Evolutionary conservation across 805 yeast species (phyloP), one percentile per base, ranked within the genome.

Genomic region (Candida maris): DNA sequence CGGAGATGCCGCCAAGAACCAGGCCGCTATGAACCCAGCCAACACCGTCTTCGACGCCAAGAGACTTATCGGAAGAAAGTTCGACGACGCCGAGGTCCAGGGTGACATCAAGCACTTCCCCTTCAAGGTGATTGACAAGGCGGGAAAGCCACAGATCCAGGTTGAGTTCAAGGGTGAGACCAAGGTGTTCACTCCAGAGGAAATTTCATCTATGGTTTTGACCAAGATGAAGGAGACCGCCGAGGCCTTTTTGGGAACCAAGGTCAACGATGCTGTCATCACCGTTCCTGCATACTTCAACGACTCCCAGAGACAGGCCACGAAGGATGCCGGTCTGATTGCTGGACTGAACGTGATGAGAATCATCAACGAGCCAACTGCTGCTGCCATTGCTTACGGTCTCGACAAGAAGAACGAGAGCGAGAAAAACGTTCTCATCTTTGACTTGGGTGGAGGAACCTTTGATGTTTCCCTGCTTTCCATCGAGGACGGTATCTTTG

Each of bases 1-100:
- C 59, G 96, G 96, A 71, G 96, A 87, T 65, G 91, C 96, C 51
- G 97, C 96, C 49, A 88, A 88, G 81, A 88, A 89, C 70, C 97
- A 88, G 72, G 96, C 96, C 47, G 89, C 96, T 39, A 79, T 88
- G 64, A 88, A 88, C 73, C 96, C 95, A 47, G 62, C 71, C 39
- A 89, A 89, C 77, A 89, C 96, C 46, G 87, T 89, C 41, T 85
- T 84, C 58, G 93, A 85, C 61, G 87, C 87, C 47, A 88, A 88
- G 79, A 85, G 97, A 73, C 75, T 88, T 59, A 89, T 88, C 60
- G 97, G 97, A 65, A 81, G 95, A 64, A 88, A 79, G 61, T 79
- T 73, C 51, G 81, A 83, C 49, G 85, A 84, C 67, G 91, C 95
- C 45, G 77, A 79, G 56, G 83, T 87, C 46, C 77, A 80, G 66